These are phyloP conservation scores for Discostella stelligeroides DNA, from an alignment of 108 stramenopile species.

Conservation along the genomic window DNA sequence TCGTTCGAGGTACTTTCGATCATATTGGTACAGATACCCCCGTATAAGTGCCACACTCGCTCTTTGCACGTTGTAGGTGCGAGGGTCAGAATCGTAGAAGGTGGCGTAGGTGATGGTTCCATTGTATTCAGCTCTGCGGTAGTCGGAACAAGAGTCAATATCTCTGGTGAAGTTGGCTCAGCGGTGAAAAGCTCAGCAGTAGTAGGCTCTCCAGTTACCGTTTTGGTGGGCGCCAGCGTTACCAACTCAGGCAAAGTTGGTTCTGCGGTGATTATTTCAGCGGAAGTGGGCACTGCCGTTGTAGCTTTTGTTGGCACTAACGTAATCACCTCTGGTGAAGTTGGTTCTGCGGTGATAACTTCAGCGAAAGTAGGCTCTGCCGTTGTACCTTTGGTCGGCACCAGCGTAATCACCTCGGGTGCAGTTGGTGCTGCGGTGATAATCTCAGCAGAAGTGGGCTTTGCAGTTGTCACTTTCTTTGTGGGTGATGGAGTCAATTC, in stretches of 20 bases:
- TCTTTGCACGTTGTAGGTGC: not conserved
- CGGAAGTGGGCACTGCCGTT: not conserved
- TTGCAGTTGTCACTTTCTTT: too few relatives aligned
- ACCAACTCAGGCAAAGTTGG: not conserved
- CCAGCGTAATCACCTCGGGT: not conserved
- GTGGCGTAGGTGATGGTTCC: not conserved
- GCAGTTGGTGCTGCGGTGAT: too few relatives aligned
- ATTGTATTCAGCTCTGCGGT: not conserved
- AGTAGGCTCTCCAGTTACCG: not conserved
- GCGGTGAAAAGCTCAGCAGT: not conserved
- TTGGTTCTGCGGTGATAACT: not conserved
- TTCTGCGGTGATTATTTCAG: not conserved
- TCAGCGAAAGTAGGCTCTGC: too few relatives aligned
- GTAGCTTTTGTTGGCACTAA: not conserved
- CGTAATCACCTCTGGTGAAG: not conserved
- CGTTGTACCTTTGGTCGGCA: not conserved
- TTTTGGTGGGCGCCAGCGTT: not conserved
- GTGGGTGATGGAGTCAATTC: too few relatives aligned
- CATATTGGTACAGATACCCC: slow-evolving; percentile 9
- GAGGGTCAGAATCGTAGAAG: not conserved
- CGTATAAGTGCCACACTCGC: slow-evolving; percentile 1
- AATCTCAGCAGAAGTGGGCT: too few relatives aligned
- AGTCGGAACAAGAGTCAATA: not conserved
- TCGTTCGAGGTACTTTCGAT: not conserved
- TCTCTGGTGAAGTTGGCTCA: not conserved